Evolutionary conservation across 176 grass and related monocot genomes (phyloP), one percentile per base, ranked within the genome.

Genomic region (Carex scoparia): DNA sequence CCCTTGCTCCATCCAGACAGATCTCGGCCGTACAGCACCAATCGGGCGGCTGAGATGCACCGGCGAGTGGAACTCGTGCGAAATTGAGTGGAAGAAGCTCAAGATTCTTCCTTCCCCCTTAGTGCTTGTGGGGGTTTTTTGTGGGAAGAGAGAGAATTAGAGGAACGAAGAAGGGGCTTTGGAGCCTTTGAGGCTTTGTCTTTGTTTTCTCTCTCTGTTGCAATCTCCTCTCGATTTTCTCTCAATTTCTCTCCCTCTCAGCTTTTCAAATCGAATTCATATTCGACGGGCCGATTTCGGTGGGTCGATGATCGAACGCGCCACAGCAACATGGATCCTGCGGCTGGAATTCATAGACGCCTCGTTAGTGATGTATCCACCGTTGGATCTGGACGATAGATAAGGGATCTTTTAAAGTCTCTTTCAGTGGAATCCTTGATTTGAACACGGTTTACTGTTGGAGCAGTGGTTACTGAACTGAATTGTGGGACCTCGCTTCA

Each of bases 261-360:
- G 69, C 86, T 95, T 95, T 93, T 88, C 86, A 95, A 98, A 92
- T 95, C 93, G 89, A 95, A 98, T 95, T 98, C 89, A 90, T 85
- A 93, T 95, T 95, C 69, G 82, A 97, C 95, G 90, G 92, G 12
- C 59, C 14, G 90, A 94, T 94, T 61, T 66, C 2, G 13, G 54
- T 16, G 30, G 1, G 3, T 4, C 4, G 16, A 1, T 8, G 64
- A 96, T 93, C 89, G 19, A 85, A 93, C 89, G 89, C 86, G 8
- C n/a, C 0, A 4, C 46, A 0, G 1, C 2, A 0, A 0, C 7
- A 3, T 7, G 6, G 77, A 97, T 97, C 94, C 61, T 78, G 81
- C 80, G 92, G 90, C 86, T 84, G 69, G 7, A 94, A 94, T 97
- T 97, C 92, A 91, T 94, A 97, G 92, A 87, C 84, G 89, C 71